Evolutionary conservation across 257 asterid species (phyloP), one percentile per base, ranked within the genome.

Genomic region (Nicotiana tomentosiformis): DNA sequence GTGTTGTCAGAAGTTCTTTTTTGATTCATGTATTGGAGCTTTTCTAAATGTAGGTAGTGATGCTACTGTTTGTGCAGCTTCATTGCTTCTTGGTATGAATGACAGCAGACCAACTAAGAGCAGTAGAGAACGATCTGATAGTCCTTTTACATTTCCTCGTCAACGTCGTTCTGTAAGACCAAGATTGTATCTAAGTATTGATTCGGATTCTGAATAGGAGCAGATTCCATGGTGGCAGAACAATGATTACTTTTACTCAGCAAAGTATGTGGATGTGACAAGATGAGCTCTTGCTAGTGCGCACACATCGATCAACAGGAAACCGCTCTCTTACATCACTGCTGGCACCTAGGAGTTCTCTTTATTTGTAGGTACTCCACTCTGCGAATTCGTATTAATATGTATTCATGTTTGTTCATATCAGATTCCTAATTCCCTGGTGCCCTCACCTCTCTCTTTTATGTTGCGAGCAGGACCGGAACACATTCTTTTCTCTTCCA

Each of bases 81-180:
- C 95, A 53, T 86, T 91, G 86, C 90, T 92, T 87, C 91, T 84
- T 11, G 94, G 92, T 53, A 89, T 86, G 91, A 90, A 88, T 74
- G 90, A 87, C 69, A 87, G 86, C 78, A 87, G 87, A 87, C 70
- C 92, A 49, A 89, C 88, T 64, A 93, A 94, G 90, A 80, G 83
- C 46, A 84, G 88, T 83, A 92, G 95, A 86, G 98, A 92, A 89
- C 90, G 95, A 85, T 90, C 95, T 37, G 97, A 91, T 83, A 91
- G 97, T 86, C 97, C 98, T 65, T 90, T 94, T 87, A 81, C 89
- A 46, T 87, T 92, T 85, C 98, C 98, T 66, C 95, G 98, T 76
- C 98, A 94, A 83, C 90, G 91, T 77, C 99, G 98, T 77, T 94
- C 98, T 65, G 98, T 96, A 87, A 96, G 97, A 89, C 97, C 94